These are phyloP conservation scores for Candida mesenterica DNA, from an alignment of 1,139 yeast genomes.

Conservation along the genomic window DNA sequence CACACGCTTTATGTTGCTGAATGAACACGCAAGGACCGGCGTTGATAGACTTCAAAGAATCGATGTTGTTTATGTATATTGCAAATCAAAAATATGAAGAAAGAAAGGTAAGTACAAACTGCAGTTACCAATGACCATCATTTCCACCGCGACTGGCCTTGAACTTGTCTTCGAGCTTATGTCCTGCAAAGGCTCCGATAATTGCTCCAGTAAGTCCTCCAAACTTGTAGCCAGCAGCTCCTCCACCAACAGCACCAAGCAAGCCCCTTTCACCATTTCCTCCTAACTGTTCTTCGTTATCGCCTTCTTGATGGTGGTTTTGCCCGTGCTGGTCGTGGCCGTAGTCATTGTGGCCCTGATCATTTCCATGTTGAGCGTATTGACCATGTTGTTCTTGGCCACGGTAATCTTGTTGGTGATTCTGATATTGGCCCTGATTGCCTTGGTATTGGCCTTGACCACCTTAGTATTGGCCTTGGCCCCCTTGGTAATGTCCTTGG, in stretches of 20 bases:
- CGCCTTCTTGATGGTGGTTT: conserved; percentile 12
- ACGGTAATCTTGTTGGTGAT: conserved; percentile 1
- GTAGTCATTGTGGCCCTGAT: too few relatives aligned
- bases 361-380: conserved; percentile 2
- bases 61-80: too few relatives aligned
- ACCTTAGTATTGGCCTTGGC: background rate
- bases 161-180: too few relatives aligned
- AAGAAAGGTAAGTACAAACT: too few relatives aligned
- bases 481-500: conserved; percentile 19
- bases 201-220: too few relatives aligned
- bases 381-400: conserved; percentile 3
- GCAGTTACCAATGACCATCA: too few relatives aligned
- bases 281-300: background rate
- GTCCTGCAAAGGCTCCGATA: too few relatives aligned
- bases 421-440: conserved; percentile 1
- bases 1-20: too few relatives aligned
- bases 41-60: too few relatives aligned
- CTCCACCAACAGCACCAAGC: conserved; percentile 54
- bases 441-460: background rate
- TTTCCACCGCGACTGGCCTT: too few relatives aligned
- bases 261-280: conserved; percentile 53
- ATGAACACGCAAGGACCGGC: too few relatives aligned
- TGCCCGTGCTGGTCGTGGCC: conserved; percentile 5
- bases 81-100: too few relatives aligned
- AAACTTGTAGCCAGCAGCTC: conserved; percentile 64